These are phyloP conservation scores for Solanum piurae DNA, from an alignment of 257 asterid species.

Conservation along the genomic window DNA sequence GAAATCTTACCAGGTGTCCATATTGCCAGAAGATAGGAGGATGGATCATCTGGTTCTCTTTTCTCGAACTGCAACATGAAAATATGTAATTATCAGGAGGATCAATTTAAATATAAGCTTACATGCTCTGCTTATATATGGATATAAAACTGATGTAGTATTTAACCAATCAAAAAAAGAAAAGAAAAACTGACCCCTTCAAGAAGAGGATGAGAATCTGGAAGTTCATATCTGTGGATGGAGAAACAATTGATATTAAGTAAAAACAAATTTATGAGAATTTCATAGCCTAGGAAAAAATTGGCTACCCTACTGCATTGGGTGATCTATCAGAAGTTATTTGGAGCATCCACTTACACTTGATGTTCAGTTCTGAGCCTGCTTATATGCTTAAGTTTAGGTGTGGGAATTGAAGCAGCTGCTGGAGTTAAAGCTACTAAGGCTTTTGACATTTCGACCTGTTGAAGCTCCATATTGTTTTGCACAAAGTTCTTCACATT, in stretches of 20 bases:
- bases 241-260: constrained; percentile 13
- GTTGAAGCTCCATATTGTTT: constrained; percentile 51
- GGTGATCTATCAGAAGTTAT: neutral
- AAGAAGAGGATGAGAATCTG: constrained; percentile 84
- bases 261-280: neutral
- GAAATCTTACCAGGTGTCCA: constrained; percentile 89
- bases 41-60: constrained; percentile 92
- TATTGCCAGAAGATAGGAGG: constrained; percentile 87
- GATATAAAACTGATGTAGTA: constrained; percentile 1
- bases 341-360: constrained; percentile 56
- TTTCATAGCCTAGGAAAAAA: neutral
- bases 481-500: constrained; percentile 61
- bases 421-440: constrained; percentile 72
- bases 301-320: neutral
- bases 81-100: constrained; percentile 8
- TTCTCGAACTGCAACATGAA: constrained; percentile 56
- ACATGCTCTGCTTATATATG: neutral
- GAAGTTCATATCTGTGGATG: constrained; percentile 79
- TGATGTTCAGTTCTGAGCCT: constrained; percentile 95
- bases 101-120: neutral
- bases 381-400: constrained; percentile 81
- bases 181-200: constrained; percentile 49
- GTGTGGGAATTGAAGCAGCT: constrained; percentile 85
- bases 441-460: constrained; percentile 71
- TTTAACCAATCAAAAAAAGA: neutral